These are phyloP conservation scores for Terana coerulea DNA, from an alignment of 768 basidiomycete species.

Conservation along the genomic window DNA sequence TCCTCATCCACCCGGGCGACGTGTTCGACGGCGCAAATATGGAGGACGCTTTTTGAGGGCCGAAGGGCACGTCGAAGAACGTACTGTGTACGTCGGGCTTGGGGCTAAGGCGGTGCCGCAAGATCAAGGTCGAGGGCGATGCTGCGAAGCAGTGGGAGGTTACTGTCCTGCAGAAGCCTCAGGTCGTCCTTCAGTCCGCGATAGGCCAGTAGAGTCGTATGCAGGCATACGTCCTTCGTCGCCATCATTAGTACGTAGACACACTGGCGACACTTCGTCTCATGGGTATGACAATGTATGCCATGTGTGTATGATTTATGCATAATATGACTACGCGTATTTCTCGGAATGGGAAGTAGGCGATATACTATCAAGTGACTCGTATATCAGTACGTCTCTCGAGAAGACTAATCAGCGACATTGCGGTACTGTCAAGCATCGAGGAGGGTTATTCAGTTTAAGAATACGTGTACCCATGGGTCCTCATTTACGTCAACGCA, in stretches of 20 bases:
- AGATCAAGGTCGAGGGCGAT: conserved; percentile 9
- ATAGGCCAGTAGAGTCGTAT: conserved; percentile 1
- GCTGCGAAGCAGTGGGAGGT: conserved; percentile 14
- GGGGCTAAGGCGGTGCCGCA: conserved; percentile 10
- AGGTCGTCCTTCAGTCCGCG: conserved; percentile 10
- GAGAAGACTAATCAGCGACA: not conserved
- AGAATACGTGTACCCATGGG: too few relatives aligned
- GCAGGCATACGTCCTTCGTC: too few relatives aligned
- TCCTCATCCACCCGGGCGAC: conserved; percentile 14
- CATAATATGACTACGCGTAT: not conserved
- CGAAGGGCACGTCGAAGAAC: conserved; percentile 3
- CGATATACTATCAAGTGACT: not conserved
- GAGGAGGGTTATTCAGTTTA: not conserved
- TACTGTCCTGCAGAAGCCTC: conserved; percentile 10
- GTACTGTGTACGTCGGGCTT: conserved; percentile 14
- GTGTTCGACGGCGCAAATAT: conserved; percentile 10
- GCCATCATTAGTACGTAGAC: not conserved
- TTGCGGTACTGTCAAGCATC: not conserved
- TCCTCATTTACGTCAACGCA: too few relatives aligned
- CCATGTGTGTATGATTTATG: too few relatives aligned
- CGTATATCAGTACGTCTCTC: not conserved
- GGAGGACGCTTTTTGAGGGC: conserved; percentile 9
- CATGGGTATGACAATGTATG: too few relatives aligned
- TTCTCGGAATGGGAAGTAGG: not conserved
- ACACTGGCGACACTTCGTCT: too few relatives aligned